Conservation (phyloP, 73 alveolate genomes). For the Paraurostyla sp. region DNA sequence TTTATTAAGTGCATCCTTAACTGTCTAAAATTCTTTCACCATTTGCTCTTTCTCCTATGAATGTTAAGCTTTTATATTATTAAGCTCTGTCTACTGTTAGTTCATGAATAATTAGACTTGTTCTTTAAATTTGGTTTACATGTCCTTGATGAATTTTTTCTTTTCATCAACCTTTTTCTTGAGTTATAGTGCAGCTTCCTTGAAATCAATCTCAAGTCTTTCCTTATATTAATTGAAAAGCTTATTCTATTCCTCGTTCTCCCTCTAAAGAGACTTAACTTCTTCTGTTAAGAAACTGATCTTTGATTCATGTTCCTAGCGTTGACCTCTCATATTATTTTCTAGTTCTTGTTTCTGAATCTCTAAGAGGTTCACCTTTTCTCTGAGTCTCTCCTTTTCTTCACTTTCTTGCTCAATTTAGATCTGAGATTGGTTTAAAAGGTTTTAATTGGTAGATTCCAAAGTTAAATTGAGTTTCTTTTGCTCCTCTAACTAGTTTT, state of each 20-base stretch:
- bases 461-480: not conserved
- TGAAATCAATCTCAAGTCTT: not conserved
- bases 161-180: slow-evolving; percentile 26
- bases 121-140: slow-evolving; percentile 36
- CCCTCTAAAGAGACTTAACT: not conserved
- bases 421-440: not conserved
- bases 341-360: slow-evolving; percentile 28
- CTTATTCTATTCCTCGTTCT: not conserved
- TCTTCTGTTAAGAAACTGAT: not conserved
- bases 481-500: not conserved
- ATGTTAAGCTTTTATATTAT: no score
- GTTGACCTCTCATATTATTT: not conserved
- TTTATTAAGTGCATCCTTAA: not conserved
- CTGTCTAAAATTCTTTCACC: no score
- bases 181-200: slow-evolving; percentile 22
- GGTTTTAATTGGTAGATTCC: not conserved
- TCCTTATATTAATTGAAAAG: not conserved
- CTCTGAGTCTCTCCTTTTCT: slow-evolving; percentile 37
- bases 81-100: not conserved
- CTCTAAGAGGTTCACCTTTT: not conserved
- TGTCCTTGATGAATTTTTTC: slow-evolving; percentile 24
- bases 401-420: slow-evolving; percentile 2
- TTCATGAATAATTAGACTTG: not conserved
- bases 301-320: not conserved
- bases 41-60: no score